phyloP scores from a whole-genome alignment of 2,329 filamentous ascomycete species.

The Pseudocercospora cruenta region DNA sequence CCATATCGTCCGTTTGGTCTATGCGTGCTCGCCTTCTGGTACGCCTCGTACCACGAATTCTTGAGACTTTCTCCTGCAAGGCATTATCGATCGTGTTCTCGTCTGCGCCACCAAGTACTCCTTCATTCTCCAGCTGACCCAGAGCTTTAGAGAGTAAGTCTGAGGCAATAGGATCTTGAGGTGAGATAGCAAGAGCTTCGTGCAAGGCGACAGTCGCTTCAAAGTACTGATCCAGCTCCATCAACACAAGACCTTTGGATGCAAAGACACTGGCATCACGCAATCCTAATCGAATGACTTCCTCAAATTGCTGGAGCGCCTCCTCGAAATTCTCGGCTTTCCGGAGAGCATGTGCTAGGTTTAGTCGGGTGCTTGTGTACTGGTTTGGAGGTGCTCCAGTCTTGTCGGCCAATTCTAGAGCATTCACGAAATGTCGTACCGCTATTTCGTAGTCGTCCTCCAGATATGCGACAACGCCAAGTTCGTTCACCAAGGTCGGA shows the following conservation, averaged over 20 bases:
- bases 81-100: slow-evolving; percentile 37
- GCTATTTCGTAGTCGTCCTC: slow-evolving; percentile 78
- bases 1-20: slow-evolving; percentile 25
- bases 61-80: slow-evolving; percentile 24
- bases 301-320: slow-evolving; percentile 80
- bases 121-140: slow-evolving; percentile 59
- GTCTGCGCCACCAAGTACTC: slow-evolving; percentile 53
- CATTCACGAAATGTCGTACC: slow-evolving; percentile 74
- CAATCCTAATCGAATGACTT: slow-evolving; percentile 76
- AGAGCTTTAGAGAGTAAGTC: slow-evolving; percentile 75
- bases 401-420: slow-evolving; percentile 75
- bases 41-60: slow-evolving; percentile 19
- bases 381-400: slow-evolving; percentile 75
- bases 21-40: slow-evolving; percentile 8
- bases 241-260: slow-evolving; percentile 79
- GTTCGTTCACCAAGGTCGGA: slow-evolving; percentile 89
- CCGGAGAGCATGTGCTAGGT: slow-evolving; percentile 85
- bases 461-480: slow-evolving; percentile 95
- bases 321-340: slow-evolving; percentile 70
- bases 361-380: slow-evolving; percentile 82
- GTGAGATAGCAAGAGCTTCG: slow-evolving; percentile 76
- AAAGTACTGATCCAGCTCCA: slow-evolving; percentile 74
- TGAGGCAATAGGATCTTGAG: slow-evolving; percentile 80
- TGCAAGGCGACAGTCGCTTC: slow-evolving; percentile 83
- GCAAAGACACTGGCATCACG: slow-evolving; percentile 79